Base-by-base conservation (phyloP, 2,329 filamentous ascomycete species). In the Elsinoe australis region DNA sequence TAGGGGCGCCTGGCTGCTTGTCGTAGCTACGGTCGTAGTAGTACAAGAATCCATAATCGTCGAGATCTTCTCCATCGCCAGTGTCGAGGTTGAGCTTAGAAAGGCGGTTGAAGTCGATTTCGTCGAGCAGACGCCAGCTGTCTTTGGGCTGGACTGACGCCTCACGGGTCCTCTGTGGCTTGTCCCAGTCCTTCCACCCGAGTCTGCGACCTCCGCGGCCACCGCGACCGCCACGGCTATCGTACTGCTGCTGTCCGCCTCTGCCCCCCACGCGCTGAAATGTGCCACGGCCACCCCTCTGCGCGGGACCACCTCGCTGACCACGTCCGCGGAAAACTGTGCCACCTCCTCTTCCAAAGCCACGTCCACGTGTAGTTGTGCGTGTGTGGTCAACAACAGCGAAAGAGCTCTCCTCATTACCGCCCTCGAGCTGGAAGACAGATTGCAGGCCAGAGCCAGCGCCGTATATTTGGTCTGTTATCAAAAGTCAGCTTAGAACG, bases 171-270 rank as follows among this genome's bases (percentile, higher is more conserved):
- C 92, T 83, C 67, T 90, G 80, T 52, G 92, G 92, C 81, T 96
- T 96, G 74, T 98, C 92, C 66, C 88, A 95, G 67, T 98, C 92
- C 71, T 92, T 94, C 90, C 92, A 96, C 65, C 92, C 92, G 62
- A 95, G 95, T 58, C 92, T 82, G 57, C 92, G 83, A 45, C 87
- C 85, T 52, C 86, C 82, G 55, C 85, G 74, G 36, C 81, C 80
- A 60, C 82, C 81, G 48, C 82, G 79, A 47, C 77, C 83, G 52
- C 76, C 75, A 53, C 82, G 76, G 62, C 79, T 79, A 61, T 92
- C 85, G 62, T 88, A 87, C 56, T 78, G 77, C 58, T 78, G 75
- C 61, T 86, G 80, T 47, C 80, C 83, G 61, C 80, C 77, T 55
- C 80, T 68, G 53, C 78, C 79, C 53, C 81, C 80, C 47, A 81